A percentile compares a stretch with the other conserved stretches of the same genome.
phyloP scores from a whole-genome alignment of 768 basidiomycete genomes.

The Mycena filopes region DNA sequence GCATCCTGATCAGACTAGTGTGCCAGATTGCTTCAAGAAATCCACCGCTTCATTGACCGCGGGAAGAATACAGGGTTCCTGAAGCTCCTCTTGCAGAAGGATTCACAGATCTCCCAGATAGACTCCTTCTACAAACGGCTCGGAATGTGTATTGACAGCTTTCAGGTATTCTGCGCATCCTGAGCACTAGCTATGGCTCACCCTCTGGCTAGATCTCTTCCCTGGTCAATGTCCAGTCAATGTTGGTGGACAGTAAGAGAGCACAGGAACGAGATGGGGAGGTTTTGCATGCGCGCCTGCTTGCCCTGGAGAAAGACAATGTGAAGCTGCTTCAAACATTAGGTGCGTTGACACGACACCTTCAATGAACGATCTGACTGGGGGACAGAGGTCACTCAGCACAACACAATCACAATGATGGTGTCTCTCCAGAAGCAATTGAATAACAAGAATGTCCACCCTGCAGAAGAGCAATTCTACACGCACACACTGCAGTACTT shows the following conservation, averaged over 20 bases:
- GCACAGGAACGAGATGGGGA: constrained; percentile 20
- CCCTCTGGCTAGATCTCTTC: constrained; percentile 14
- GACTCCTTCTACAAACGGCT: constrained; percentile 16
- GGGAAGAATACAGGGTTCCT: constrained; percentile 8
- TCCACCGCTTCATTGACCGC: constrained; percentile 8
- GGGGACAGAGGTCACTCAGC: constrained; percentile 23
- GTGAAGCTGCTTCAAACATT: constrained; percentile 13
- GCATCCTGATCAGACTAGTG: not conserved
- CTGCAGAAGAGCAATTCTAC: constrained; percentile 23
- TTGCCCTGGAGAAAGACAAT: constrained; percentile 7
- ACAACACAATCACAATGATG: constrained; percentile 34
- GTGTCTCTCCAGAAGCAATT: constrained; percentile 24
- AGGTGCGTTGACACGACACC: not conserved
- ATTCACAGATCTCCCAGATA: constrained; percentile 12
- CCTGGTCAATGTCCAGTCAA: constrained; percentile 19
- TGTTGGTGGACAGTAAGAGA: constrained; percentile 13
- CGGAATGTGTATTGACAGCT: constrained; percentile 1
- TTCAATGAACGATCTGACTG: no score
- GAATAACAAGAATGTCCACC: not conserved
- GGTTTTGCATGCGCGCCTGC: constrained; percentile 16
- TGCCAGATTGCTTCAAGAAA: constrained; percentile 6
- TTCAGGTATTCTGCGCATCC: constrained; percentile 10
- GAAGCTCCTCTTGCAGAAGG: constrained; percentile 13
- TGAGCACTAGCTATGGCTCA: not conserved
- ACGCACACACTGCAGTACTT: constrained; percentile 24